phyloP scores from a whole-genome alignment of 1,284 basidiomycete genomes.

The Singerocomus rubriflavus region DNA sequence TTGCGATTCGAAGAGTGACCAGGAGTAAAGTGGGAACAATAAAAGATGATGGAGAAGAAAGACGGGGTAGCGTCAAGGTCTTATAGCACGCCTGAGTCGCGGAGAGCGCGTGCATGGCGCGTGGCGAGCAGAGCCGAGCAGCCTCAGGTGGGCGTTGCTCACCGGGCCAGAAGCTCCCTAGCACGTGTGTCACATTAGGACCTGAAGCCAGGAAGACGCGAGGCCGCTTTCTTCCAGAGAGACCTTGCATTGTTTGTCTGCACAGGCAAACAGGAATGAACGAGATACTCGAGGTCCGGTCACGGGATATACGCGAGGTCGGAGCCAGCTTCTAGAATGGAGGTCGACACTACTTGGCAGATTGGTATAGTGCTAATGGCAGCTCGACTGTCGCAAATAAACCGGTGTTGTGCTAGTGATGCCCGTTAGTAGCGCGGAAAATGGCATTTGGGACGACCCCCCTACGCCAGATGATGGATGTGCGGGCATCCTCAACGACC shows the following conservation, averaged over 20 bases:
- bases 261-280: slow-evolving; percentile 34
- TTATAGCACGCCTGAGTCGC: slow-evolving; percentile 27
- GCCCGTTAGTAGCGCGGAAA: slow-evolving; percentile 1
- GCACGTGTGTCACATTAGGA: slow-evolving; percentile 26
- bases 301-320: slow-evolving; percentile 9
- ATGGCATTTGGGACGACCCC: slow-evolving; percentile 1
- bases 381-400: slow-evolving; percentile 9
- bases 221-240: slow-evolving; percentile 32
- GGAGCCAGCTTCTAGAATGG: slow-evolving; percentile 17
- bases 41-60: slow-evolving; percentile 16
- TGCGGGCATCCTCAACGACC: slow-evolving; percentile 11
- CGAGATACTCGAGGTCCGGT: slow-evolving; percentile 18
- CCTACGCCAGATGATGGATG: slow-evolving; percentile 9
- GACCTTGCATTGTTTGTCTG: slow-evolving; percentile 25
- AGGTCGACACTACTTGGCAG: not conserved
- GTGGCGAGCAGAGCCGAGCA: slow-evolving; percentile 28
- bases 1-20: slow-evolving; percentile 12
- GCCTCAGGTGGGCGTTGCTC: slow-evolving; percentile 21
- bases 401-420: not conserved
- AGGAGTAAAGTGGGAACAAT: slow-evolving; percentile 17
- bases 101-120: slow-evolving; percentile 29
- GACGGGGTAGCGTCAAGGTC: slow-evolving; percentile 9
- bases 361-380: not conserved
- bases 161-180: slow-evolving; percentile 17
- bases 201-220: slow-evolving; percentile 31